Conservation (phyloP, 2,329 filamentous ascomycete genomes). For the Fonsecaea pedrosoi region DNA sequence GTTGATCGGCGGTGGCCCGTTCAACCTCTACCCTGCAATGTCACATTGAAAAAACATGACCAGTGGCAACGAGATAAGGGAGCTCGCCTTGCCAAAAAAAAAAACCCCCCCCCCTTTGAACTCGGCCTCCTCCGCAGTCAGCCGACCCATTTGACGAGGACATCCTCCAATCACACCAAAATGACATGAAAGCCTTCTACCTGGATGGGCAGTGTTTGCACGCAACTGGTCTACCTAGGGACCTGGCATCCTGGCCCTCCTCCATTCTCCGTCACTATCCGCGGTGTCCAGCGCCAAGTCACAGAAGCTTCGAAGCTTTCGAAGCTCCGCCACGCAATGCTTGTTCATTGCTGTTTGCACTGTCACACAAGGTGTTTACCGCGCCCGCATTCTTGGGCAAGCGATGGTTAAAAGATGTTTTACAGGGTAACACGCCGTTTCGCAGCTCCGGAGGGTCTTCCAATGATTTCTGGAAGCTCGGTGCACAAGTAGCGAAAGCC, state of each 20-base stretch:
- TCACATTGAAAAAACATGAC: slow-evolving; percentile 2
- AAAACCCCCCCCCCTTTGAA: slow-evolving; percentile 2
- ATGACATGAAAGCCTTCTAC: neutral
- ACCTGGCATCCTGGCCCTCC: neutral
- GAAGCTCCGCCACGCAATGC: slow-evolving; percentile 24
- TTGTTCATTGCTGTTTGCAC: slow-evolving; percentile 10
- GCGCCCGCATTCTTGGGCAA: neutral
- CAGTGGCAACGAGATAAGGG: slow-evolving; percentile 19
- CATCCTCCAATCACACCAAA: neutral
- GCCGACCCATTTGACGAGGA: neutral
- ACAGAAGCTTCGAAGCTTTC: neutral
- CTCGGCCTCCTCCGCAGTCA: slow-evolving; percentile 1
- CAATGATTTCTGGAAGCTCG: neutral
- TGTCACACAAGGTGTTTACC: neutral
- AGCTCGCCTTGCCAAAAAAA: neutral
- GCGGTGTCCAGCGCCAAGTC: slow-evolving; percentile 6
- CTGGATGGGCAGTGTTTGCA: neutral
- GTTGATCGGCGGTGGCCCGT: slow-evolving; percentile 9
- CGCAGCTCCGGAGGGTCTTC: neutral
- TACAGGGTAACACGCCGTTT: neutral
- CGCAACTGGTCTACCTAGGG: neutral
- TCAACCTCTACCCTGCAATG: slow-evolving; percentile 10
- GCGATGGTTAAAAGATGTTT: neutral
- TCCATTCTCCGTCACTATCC: neutral
- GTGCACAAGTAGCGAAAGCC: neutral